Percentiles rank a stretch among this genome's conserved stretches.
Conservation (phyloP, 257 asterid species). For the Fraxinus excelsior region DNA sequence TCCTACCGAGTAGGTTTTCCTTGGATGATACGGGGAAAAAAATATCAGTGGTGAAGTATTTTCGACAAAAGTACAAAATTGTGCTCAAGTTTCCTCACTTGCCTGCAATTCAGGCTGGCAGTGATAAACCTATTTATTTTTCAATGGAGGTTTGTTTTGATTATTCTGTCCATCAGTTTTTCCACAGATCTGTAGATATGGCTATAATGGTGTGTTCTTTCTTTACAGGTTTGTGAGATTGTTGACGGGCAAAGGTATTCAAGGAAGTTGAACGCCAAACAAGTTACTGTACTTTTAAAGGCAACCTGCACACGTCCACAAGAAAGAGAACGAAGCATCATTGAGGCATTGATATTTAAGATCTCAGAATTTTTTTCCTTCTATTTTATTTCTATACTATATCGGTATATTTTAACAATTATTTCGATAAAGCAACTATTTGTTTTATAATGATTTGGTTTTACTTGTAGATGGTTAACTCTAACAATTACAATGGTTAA, state of each 20-base stretch:
- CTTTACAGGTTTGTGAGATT: conserved; percentile 53
- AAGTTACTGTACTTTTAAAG: conserved; percentile 55
- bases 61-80: conserved; percentile 41
- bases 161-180: background rate
- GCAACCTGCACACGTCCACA: conserved; percentile 80
- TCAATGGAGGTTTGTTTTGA: conserved; percentile 75
- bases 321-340: conserved; percentile 33
- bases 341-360: conserved; percentile 25
- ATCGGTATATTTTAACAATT: background rate
- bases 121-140: conserved; percentile 48
- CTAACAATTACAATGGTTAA: conserved; percentile 37
- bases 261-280: conserved; percentile 52
- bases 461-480: conserved; percentile 43
- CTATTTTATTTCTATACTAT: conserved; percentile 2
- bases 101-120: conserved; percentile 73
- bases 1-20: conserved; percentile 47
- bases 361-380: background rate
- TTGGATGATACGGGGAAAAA: conserved; percentile 38
- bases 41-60: conserved; percentile 53
- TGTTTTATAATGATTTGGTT: background rate
- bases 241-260: conserved; percentile 62
- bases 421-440: background rate
- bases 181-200: background rate
- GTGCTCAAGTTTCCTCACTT: conserved; percentile 32
- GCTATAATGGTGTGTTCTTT: background rate